phyloP scores from a whole-genome alignment of 371 early-diverging fungal species.

The Lichtheimia ramosa region DNA sequence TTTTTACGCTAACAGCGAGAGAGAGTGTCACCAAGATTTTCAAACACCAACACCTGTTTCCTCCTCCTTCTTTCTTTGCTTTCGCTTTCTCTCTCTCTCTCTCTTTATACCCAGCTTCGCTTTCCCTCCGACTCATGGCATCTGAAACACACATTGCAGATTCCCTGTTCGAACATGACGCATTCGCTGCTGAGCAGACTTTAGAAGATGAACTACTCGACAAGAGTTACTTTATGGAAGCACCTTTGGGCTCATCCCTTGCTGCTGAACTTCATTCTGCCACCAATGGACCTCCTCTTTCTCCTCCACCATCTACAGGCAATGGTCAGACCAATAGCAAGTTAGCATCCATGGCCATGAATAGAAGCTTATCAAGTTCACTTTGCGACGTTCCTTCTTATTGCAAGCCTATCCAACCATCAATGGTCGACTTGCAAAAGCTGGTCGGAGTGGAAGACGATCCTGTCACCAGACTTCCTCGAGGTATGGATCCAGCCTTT shows the following conservation, averaged over 20 bases:
- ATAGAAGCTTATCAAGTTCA: constrained; percentile 21
- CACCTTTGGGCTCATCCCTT: constrained; percentile 44
- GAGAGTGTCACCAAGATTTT: too few relatives aligned
- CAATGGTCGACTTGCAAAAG: constrained; percentile 7
- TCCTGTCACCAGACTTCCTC: constrained; percentile 18
- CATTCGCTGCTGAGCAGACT: constrained; percentile 39
- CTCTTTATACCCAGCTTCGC: neutral
- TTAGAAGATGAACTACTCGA: constrained; percentile 51
- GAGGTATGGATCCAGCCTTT: constrained; percentile 13
- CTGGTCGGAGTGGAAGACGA: constrained; percentile 9
- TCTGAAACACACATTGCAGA: constrained; percentile 22
- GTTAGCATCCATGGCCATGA: constrained; percentile 36
- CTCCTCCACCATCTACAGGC: constrained; percentile 13
- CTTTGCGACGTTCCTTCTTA: constrained; percentile 4
- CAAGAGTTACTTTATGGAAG: constrained; percentile 38
- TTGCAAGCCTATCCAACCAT: neutral
- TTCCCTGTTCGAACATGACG: constrained; percentile 37
- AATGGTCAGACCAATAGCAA: constrained; percentile 18
- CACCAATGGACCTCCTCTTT: constrained; percentile 22
- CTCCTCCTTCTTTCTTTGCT: constrained; percentile 1
- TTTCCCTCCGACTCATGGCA: constrained; percentile 15
- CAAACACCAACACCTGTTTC: neutral
- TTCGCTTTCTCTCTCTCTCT: neutral
- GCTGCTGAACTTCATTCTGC: constrained; percentile 55
- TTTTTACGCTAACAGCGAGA: too few relatives aligned